phyloP scores from a whole-genome alignment of 2,329 filamentous ascomycete genomes.

The Colletotrichum aenigma region DNA sequence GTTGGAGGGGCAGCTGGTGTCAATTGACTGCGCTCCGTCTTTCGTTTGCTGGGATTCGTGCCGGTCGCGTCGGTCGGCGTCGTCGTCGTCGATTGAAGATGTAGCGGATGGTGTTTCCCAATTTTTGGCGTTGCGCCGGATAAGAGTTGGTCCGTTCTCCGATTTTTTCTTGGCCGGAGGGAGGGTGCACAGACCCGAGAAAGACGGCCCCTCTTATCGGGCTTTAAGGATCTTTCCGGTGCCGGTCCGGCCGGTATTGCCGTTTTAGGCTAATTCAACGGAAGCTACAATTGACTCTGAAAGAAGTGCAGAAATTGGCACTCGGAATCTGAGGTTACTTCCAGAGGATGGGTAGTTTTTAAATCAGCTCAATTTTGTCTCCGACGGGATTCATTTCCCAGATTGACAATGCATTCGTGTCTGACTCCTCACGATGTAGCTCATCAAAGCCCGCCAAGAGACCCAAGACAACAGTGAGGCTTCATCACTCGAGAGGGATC shows the following conservation, averaged over 20 bases:
- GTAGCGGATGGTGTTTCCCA: background rate
- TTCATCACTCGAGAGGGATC: background rate
- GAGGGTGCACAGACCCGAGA: background rate
- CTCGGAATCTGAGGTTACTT: background rate
- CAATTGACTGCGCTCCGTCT: background rate
- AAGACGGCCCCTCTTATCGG: background rate
- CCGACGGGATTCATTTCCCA: too few species aligned
- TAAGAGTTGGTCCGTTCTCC: conserved; percentile 8
- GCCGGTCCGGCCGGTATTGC: background rate
- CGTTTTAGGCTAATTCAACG: background rate
- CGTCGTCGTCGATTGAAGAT: background rate
- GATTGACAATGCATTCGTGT: too few species aligned
- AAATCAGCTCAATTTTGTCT: too few species aligned
- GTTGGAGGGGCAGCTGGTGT: background rate
- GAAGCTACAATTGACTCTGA: background rate
- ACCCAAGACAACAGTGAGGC: background rate
- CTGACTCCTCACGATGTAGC: too few species aligned
- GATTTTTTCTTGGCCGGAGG: background rate
- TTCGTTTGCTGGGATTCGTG: background rate
- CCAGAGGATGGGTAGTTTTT: too few species aligned
- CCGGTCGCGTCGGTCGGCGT: background rate
- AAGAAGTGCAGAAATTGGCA: background rate
- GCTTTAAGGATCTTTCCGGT: background rate
- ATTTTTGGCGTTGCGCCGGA: conserved; percentile 22
- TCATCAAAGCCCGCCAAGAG: background rate